Base-by-base conservation (phyloP, 2,329 filamentous ascomycete species). In the Paecilomyces sp. region DNA sequence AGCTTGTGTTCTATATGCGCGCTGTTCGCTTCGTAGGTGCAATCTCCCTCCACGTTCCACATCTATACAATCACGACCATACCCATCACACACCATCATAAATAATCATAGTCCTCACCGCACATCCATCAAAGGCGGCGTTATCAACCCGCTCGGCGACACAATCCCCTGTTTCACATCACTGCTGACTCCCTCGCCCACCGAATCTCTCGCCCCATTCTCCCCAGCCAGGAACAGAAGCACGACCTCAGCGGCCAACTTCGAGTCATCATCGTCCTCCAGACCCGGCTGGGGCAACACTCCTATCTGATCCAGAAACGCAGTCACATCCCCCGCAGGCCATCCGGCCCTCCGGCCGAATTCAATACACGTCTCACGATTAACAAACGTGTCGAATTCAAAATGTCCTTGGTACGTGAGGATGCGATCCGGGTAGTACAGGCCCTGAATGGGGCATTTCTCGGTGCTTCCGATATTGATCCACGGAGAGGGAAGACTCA, bases 371-470 rank as follows among this genome's bases (percentile, higher is more conserved):
- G 67, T 64, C 56, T 69, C 69, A 1, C 56, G 53, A 28, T 70
- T 73, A 15, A 62, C 63, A 15, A 63, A 68, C 3, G 62, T 56
- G 36, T 73, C 69, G 15, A 73, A 70, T 50, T 73, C 71, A 30
- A 71, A 73, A 54, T 73, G 71, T 0, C 71, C 71, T 18, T 73
- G 71, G 41, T 68, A 70, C 1, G 70, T 66, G n/a, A 73, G 57
- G 2, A 73, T 65, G 6, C 70, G 65, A 6, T 61, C 64, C 0
- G 66, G 69, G 33, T 66, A 58, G 31, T 71, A 73, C 3, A 73
- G 54, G 6, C 71, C 71, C 54, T 73, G 71, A 4, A 72, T 66
- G 1, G 67, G 60, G 41, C 68, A 73, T 8, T 58, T 57, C 1
- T 60, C 57, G 12, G 68, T 73, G 28, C 57, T 63, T 1, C 71